Conservation (phyloP, 2,329 filamentous ascomycete species). For the Phialophora macrospora region DNA sequence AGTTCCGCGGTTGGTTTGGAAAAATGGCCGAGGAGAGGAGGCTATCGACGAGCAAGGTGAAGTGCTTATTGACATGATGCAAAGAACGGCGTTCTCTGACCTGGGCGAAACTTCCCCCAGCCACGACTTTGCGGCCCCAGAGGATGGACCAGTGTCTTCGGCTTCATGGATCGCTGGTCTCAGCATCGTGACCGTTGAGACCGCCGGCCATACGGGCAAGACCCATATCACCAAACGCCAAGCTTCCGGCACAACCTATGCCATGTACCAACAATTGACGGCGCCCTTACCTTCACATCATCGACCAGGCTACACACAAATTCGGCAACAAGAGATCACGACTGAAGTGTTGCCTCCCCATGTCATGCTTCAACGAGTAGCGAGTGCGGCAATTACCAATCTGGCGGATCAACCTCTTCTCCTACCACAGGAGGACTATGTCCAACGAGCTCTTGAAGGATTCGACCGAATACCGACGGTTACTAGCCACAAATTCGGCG, state of each 20-base stretch:
- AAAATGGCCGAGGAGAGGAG: constrained; percentile 73
- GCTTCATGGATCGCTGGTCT: constrained; percentile 59
- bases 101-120: constrained; percentile 66
- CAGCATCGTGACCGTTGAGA: constrained; percentile 58
- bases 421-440: constrained; percentile 72
- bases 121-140: constrained; percentile 45
- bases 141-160: constrained; percentile 50
- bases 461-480: constrained; percentile 90
- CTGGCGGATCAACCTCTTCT: constrained; percentile 70
- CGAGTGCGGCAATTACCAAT: constrained; percentile 51
- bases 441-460: constrained; percentile 72
- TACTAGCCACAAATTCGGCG: constrained; percentile 92
- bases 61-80: constrained; percentile 94
- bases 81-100: constrained; percentile 82
- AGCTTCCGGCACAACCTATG: constrained; percentile 57
- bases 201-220: constrained; percentile 53
- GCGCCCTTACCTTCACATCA: constrained; percentile 54
- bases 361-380: constrained; percentile 52
- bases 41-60: constrained; percentile 88
- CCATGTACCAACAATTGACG: constrained; percentile 54
- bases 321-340: constrained; percentile 47
- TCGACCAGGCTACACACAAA: constrained; percentile 47
- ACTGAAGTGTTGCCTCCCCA: constrained; percentile 52
- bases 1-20: constrained; percentile 78
- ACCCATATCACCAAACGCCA: constrained; percentile 58